Evolutionary conservation across 441 rosid genomes (phyloP), one percentile per base, ranked within the genome.

Genomic region (Gossypium davidsonii): DNA sequence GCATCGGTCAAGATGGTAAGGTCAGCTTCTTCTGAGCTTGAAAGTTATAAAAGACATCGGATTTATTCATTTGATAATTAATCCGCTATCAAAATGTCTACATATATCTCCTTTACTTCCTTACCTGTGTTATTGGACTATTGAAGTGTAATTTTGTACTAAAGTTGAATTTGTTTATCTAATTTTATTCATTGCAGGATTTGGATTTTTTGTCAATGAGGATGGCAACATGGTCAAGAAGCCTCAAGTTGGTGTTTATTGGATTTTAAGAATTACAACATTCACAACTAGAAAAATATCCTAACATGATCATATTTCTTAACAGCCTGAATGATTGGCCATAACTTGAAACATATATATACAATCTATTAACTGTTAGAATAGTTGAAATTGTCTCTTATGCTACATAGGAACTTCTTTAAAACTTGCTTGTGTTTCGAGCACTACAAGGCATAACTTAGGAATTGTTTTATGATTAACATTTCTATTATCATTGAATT

Each of bases 1-100:
- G 93, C 84, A 77, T 93, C 12, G 98, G 98, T 84, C 90, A 90
- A 82, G 90, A 88, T 80, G 92, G 87, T 85, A 78, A 78, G 81
- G 17, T 70, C 46, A 1, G 46, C 18, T 69, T 69, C 28, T 46
- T 72, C 61, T 73, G 20, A 61, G 49, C 73, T 77, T 73, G 64
- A 14, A 55, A 17, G 28, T 57, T 23, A 21, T 3, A 56, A 37
- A 31, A 67, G 71, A 12, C 56, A 46, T 67, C 2, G 2, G 58
- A 67, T 67, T 51, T 6, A 26, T 26, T 26, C 17, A 31, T 68
- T 51, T 11, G 11, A 11, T 66, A 11, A 61, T 57, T 34, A 21
- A 14, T 53, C 31, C 42, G 1, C 31, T 39, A 1, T 74, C 66
- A 28, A 17, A 69, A 31, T 52, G 46, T 53, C 28, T 10, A 1